These are phyloP conservation scores for Nitzschia palea DNA, from an alignment of 108 stramenopile genomes.

Conservation along the genomic window DNA sequence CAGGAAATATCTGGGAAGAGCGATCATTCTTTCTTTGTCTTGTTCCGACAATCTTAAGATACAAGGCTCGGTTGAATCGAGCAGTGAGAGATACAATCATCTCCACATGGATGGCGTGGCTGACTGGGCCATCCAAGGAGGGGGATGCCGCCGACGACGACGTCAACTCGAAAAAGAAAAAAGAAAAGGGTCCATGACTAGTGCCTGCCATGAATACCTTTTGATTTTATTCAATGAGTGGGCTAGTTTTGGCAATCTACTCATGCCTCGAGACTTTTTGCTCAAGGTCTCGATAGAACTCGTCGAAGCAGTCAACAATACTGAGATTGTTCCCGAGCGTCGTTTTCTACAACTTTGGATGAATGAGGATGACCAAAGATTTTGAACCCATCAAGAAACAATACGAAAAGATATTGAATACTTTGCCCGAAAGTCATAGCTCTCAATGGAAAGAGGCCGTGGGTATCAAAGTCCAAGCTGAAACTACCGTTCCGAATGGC, in stretches of 20 bases:
- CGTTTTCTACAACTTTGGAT: conserved; percentile 59
- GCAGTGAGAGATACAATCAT: conserved; percentile 70
- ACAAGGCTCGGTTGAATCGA: conserved; percentile 72
- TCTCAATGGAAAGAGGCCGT: conserved; percentile 63
- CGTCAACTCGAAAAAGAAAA: conserved; percentile 2
- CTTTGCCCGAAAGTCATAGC: conserved; percentile 50
- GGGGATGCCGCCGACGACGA: not conserved
- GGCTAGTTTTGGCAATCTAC: conserved; percentile 65
- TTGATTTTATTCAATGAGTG: conserved; percentile 72
- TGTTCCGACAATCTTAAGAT: conserved; percentile 62
- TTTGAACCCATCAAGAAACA: conserved; percentile 60
- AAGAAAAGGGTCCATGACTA: conserved; percentile 38
- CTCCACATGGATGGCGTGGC: conserved; percentile 60
- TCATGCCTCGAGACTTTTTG: conserved; percentile 72
- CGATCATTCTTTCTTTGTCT: conserved; percentile 68
- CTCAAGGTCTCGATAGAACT: conserved; percentile 52
- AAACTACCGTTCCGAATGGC: not conserved
- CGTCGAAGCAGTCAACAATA: conserved; percentile 44
- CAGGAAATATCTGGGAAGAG: conserved; percentile 53
- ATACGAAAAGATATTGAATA: conserved; percentile 63
- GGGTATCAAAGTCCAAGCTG: conserved; percentile 29
- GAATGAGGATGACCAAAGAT: not conserved
- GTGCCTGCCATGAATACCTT: conserved; percentile 61
- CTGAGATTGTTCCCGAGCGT: conserved; percentile 34
- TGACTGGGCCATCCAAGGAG: conserved; percentile 31